Evolutionary conservation across 352 stramenopile species (phyloP), one percentile per base, ranked within the genome.

Genomic region (Pythium myriotylum): DNA sequence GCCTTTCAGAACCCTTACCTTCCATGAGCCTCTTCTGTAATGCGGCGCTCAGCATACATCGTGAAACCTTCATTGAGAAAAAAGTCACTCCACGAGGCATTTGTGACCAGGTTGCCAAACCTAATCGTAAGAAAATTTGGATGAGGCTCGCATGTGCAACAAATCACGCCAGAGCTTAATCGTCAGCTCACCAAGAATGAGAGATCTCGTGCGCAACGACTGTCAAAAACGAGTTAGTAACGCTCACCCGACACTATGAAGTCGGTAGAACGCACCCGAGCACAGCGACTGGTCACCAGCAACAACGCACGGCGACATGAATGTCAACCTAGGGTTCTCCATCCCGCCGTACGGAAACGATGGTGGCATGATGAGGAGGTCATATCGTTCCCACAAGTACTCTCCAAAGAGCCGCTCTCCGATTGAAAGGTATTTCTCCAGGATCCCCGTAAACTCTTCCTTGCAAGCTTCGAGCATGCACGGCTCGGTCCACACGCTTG

Each of bases 311-410:
- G 84, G 86, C 23, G 86, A 93, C 50, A 91, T 70, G 49, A 91
- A 97, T 10, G 91, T 97, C 35, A 97, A 76, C 27, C 88, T 81
- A 9, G 92, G 92, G 73, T 98, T 98, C 72, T 99, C 97, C 97
- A 99, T 99, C n/a, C 97, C 97, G 33, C 97, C 97, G 72, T 99
- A 99, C 0, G 88, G 86, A 58, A 97, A 97, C n/a, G 80, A 94
- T 7, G 85, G 85, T 10, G 87, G 87, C 84, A 96, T 91, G 33
- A 91, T 76, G 40, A 96, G 54, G 50, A 96, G 58, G 55, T 94
- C 86, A 61, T 96, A 96, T 9, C 76, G 79, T 54, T 91, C 84
- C 87, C 87, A 96, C 50, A 84, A 53, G 58, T 96, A 96, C n/a
- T 83, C 73, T 13, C 84, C 85, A 53, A 96, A 92, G 32, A 93